Base-by-base conservation (phyloP, 2,329 filamentous ascomycete genomes). In the Juglanconis oblonga region DNA sequence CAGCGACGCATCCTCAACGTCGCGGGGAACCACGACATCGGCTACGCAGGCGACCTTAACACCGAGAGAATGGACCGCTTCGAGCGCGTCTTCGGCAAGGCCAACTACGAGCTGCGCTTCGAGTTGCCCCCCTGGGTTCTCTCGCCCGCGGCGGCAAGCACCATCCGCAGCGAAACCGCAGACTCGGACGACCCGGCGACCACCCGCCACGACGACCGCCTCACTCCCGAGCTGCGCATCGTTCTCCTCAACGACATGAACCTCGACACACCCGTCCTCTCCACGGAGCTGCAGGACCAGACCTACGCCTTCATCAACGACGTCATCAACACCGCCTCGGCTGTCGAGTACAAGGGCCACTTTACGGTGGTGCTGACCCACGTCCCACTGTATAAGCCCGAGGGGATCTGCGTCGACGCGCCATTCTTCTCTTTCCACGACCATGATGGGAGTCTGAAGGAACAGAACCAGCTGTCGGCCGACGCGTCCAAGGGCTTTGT, bases 1-100 rank as follows among this genome's bases (percentile, higher is more conserved):
- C 75, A 80, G n/a, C 82, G 79, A 45, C 84, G 89, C 58, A 81
- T 97, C 64, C 92, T 99, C 71, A 96, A 97, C 67, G 86, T 98
- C 32, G 92, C 87, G 0, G 95, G 95, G 1, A 99, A 99, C 70
- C 95, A 99, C 71, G 95, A 99, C 73, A 88, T 99, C 69, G 95
- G 95, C 38, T 99, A 99, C 72, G 92, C 93, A 0, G 95, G 95
- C 3, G 95, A 99, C 73, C 82, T 98, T 63, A 92, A 89, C 45
- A 76, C 81, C n/a, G 81, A 86, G 63, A 86, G 92, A 3, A 80
- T 97, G 57, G 79, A 85, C 33, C 85, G 95, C 1, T 99, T 98
- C 71, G 92, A 97, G 75, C 81, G 82, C 29, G 83, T 84, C 1
- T 99, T 96, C 76, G 95, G 95, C 59, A 90, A 87, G 65, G 86